These are phyloP conservation scores for Hortiboletus flavorubellus DNA, from an alignment of 768 basidiomycete genomes.

Conservation along the genomic window DNA sequence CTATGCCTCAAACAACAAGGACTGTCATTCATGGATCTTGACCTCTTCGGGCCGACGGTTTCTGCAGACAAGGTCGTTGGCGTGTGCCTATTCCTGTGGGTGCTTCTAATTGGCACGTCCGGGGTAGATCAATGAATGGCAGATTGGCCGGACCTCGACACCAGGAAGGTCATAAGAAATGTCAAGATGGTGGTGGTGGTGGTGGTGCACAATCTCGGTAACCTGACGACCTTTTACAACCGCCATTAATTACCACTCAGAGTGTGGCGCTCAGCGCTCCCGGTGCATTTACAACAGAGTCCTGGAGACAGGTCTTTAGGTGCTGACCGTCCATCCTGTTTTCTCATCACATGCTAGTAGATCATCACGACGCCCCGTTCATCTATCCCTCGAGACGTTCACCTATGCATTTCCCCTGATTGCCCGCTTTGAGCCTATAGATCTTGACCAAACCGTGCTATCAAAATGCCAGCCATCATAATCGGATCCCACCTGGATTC, in stretches of 20 bases:
- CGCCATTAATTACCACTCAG: slow-evolving; percentile 17
- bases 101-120: not conserved
- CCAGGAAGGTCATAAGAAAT: slow-evolving; percentile 7
- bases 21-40: not conserved
- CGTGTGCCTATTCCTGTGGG: not conserved
- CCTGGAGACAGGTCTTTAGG: slow-evolving; percentile 1
- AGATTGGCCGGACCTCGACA: slow-evolving; percentile 19
- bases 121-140: not conserved
- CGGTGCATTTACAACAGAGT: slow-evolving; percentile 33
- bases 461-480: slow-evolving; percentile 31
- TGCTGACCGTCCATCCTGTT: not conserved
- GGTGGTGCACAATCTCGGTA: slow-evolving; percentile 31
- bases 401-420: slow-evolving; percentile 24
- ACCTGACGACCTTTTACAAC: slow-evolving; percentile 41
- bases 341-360: slow-evolving; percentile 6
- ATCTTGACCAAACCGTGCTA: not conserved
- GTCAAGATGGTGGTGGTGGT: slow-evolving; percentile 31
- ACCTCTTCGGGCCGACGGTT: slow-evolving; percentile 4
- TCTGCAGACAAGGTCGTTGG: not conserved
- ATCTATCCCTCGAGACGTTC: slow-evolving; percentile 22
- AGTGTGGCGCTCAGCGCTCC: slow-evolving; percentile 38
- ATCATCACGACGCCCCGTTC: slow-evolving; percentile 15
- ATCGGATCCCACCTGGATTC: slow-evolving; percentile 44
- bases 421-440: slow-evolving; percentile 24
- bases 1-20: not conserved